Conservation (phyloP, 2,329 filamentous ascomycete genomes). For the Atkinsonella texensis region DNA sequence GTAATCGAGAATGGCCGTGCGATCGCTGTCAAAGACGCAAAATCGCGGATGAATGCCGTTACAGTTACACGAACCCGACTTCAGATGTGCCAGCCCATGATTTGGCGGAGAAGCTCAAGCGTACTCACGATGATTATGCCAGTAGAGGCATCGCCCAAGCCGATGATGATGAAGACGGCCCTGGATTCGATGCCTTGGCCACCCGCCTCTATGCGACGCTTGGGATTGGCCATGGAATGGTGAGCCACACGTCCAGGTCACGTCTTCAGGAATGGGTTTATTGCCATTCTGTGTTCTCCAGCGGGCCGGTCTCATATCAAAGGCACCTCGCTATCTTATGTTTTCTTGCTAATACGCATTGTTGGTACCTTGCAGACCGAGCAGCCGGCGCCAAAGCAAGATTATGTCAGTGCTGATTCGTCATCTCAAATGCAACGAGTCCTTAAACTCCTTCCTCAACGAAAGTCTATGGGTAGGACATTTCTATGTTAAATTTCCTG, state of each 20-base stretch:
- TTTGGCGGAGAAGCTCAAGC: constrained; percentile 4
- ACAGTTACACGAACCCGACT: constrained; percentile 10
- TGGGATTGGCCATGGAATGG: constrained; percentile 10
- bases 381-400: constrained; percentile 8
- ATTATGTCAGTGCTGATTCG: constrained; percentile 10
- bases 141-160: neutral
- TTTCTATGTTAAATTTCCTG: neutral
- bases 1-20: constrained; percentile 22
- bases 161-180: constrained; percentile 2
- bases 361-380: constrained; percentile 6
- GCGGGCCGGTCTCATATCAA: too few relatives aligned
- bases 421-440: constrained; percentile 14
- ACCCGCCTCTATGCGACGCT: constrained; percentile 12
- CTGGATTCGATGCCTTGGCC: constrained; percentile 12
- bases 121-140: constrained; percentile 1
- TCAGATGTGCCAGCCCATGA: constrained; percentile 1
- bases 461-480: constrained; percentile 15
- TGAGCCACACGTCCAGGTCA: neutral
- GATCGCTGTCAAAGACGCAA: constrained; percentile 20
- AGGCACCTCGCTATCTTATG: neutral
- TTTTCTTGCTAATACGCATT: neutral
- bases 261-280: neutral
- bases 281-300: neutral
- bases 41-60: constrained; percentile 18
- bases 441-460: constrained; percentile 14